Conservation (phyloP, 2,329 filamentous ascomycete genomes). For the Colletotrichum sp. region DNA sequence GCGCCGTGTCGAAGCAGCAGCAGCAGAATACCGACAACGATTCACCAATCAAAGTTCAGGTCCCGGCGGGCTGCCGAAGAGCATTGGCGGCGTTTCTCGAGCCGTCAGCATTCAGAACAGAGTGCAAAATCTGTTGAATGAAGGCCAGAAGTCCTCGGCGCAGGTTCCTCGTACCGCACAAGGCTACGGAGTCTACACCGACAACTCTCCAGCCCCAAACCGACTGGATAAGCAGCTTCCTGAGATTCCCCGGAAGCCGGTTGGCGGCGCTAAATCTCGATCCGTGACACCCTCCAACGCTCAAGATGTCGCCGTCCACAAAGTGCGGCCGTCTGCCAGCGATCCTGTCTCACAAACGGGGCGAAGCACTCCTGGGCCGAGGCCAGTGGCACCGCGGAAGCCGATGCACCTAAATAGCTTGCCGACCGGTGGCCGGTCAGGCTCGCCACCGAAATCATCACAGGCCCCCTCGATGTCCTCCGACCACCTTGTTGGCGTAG, state of each 20-base stretch:
- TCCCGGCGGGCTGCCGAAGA: constrained; percentile 51
- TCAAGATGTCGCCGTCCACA: constrained; percentile 20
- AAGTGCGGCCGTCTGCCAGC: constrained; percentile 23
- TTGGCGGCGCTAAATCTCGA: constrained; percentile 37
- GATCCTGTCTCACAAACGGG: constrained; percentile 23
- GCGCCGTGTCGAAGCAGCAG: constrained; percentile 84
- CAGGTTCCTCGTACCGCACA: constrained; percentile 75
- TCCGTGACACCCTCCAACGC: constrained; percentile 28
- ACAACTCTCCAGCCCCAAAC: constrained; percentile 44
- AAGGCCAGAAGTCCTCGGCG: constrained; percentile 68
- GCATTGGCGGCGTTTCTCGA: constrained; percentile 63
- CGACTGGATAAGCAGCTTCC: constrained; percentile 45
- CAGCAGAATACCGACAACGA: constrained; percentile 83
- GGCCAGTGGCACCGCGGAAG: constrained; percentile 65
- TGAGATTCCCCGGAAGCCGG: constrained; percentile 57
- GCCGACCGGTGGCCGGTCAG: constrained; percentile 45
- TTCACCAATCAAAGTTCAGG: constrained; percentile 61
- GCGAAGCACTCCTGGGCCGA: constrained; percentile 28
- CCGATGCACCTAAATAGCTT: constrained; percentile 65
- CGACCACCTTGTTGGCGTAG: constrained; percentile 48
- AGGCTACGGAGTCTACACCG: constrained; percentile 89
- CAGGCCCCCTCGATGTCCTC: constrained; percentile 24
- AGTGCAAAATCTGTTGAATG: constrained; percentile 83
- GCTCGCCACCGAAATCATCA: constrained; percentile 50
- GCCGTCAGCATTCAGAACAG: constrained; percentile 91